Evolutionary conservation across 2,329 filamentous ascomycete genomes (phyloP).

Genomic region (Penicillium verrucosum): DNA sequence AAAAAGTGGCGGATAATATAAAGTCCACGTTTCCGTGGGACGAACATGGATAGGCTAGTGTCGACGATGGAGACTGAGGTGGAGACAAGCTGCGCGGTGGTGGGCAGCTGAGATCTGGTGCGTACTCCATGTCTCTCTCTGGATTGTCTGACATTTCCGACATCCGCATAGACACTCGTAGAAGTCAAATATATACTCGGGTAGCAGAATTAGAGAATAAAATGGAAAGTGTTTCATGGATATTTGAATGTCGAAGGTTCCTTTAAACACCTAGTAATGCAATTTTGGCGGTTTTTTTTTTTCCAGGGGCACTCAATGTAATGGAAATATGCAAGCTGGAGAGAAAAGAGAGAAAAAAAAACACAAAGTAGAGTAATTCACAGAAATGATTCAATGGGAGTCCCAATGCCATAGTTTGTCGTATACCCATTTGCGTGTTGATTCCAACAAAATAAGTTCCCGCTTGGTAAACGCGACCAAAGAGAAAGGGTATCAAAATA

Average conservation of each 20-base stretch:
- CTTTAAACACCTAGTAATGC: constrained; percentile 6
- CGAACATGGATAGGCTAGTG: constrained; percentile 14
- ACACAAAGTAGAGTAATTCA: not conserved
- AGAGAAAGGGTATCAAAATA: constrained; percentile 34
- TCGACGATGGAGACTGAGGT: not conserved
- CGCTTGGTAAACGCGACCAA: constrained; percentile 17
- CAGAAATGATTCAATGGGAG: not conserved
- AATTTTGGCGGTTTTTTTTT: not conserved
- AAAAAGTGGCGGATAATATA: constrained; percentile 12
- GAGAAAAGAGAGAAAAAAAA: not conserved
- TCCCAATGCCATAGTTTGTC: constrained; percentile 5
- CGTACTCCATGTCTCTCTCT: not conserved
- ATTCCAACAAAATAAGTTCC: constrained; percentile 8
- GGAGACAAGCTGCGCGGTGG: constrained; percentile 5
- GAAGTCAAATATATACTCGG: not conserved
- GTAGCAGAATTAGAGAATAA: not conserved
- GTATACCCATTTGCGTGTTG: constrained; percentile 6
- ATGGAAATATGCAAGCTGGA: not conserved
- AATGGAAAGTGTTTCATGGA: not conserved
- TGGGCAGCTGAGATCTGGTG: constrained; percentile 5
- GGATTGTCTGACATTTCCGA: not conserved
- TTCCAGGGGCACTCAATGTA: not conserved
- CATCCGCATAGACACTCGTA: not conserved
- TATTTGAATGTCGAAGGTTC: not conserved
- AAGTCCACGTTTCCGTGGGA: constrained; percentile 21